A percentile compares a stretch with the other conserved stretches of the same genome.
Conservation (phyloP, 2,329 filamentous ascomycete genomes). For the Colletotrichum plurivorum region DNA sequence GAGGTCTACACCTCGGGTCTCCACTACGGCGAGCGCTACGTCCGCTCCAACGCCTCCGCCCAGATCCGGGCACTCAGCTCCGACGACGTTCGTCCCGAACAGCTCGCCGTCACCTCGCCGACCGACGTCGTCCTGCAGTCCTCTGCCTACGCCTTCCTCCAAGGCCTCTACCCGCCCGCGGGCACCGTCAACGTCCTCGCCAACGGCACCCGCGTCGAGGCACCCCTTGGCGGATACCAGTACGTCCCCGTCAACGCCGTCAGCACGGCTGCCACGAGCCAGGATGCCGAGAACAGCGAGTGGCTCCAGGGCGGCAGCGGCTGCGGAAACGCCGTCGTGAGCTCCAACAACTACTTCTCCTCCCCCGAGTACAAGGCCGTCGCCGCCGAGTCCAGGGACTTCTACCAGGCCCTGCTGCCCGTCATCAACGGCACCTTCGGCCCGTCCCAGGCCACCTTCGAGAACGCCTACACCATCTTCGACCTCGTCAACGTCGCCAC, state of each 20-base stretch:
- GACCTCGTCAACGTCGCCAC: constrained; percentile 72
- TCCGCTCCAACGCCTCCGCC: constrained; percentile 70
- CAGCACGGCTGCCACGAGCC: constrained; percentile 65
- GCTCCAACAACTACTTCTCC: constrained; percentile 68
- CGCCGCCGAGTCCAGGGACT: constrained; percentile 69
- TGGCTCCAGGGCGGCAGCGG: constrained; percentile 73
- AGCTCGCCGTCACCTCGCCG: constrained; percentile 81
- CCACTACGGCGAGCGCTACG: constrained; percentile 84
- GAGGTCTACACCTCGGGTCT: constrained; percentile 80
- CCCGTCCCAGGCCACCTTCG: constrained; percentile 63
- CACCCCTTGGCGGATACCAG: constrained; percentile 86
- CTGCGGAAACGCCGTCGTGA: constrained; percentile 68
- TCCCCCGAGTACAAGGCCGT: constrained; percentile 61
- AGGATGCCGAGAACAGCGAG: constrained; percentile 67
- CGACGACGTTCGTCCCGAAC: constrained; percentile 76
- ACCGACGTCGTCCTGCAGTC: constrained; percentile 83
- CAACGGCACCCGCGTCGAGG: constrained; percentile 76
- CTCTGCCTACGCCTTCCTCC: constrained; percentile 84
- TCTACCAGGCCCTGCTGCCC: constrained; percentile 68
- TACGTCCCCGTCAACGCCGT: constrained; percentile 81
- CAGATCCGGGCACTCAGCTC: constrained; percentile 77
- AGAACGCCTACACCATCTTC: constrained; percentile 74
- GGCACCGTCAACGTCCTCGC: constrained; percentile 74
- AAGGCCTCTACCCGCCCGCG: constrained; percentile 88
- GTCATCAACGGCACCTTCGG: constrained; percentile 68